Percentiles rank a stretch among this genome's conserved stretches.
Conservation (phyloP, 371 early-diverging fungal species). For the Rhizopus stolonifer region DNA sequence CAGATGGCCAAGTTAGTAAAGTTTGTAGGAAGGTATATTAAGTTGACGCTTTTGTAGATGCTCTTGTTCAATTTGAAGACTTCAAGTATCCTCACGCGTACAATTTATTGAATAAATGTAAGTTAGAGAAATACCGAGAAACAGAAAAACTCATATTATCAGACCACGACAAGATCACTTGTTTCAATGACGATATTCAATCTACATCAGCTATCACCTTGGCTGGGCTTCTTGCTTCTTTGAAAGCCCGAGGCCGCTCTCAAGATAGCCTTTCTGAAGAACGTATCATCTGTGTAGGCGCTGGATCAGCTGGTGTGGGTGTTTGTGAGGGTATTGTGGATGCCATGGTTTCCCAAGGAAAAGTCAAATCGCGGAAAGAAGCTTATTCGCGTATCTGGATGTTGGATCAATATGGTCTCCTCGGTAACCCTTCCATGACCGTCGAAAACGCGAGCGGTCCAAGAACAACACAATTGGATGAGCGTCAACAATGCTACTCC, state of each 20-base stretch:
- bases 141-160: neutral
- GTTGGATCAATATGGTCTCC: slow-evolving; percentile 57
- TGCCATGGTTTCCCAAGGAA: slow-evolving; percentile 62
- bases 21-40: neutral
- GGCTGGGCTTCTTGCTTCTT: slow-evolving; percentile 61
- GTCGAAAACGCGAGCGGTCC: slow-evolving; percentile 17
- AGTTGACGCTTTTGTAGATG: slow-evolving; percentile 22
- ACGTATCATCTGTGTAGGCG: slow-evolving; percentile 65
- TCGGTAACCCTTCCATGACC: slow-evolving; percentile 47
- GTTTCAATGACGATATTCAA: slow-evolving; percentile 74
- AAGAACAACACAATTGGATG: slow-evolving; percentile 38
- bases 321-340: slow-evolving; percentile 67
- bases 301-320: slow-evolving; percentile 72
- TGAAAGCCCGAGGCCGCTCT: slow-evolving; percentile 52
- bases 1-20: slow-evolving; percentile 60
- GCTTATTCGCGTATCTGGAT: slow-evolving; percentile 59
- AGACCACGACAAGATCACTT: slow-evolving; percentile 59
- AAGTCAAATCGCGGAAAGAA: slow-evolving; percentile 57
- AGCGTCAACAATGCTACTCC: slow-evolving; percentile 54
- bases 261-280: slow-evolving; percentile 45
- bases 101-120: slow-evolving; percentile 61
- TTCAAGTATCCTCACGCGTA: slow-evolving; percentile 60
- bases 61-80: slow-evolving; percentile 58
- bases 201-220: slow-evolving; percentile 64
- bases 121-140: slow-evolving; percentile 3